Evolutionary conservation across 2,329 filamentous ascomycete species (phyloP), one percentile per base, ranked within the genome.

Genomic region (Fusarium mundagurra): DNA sequence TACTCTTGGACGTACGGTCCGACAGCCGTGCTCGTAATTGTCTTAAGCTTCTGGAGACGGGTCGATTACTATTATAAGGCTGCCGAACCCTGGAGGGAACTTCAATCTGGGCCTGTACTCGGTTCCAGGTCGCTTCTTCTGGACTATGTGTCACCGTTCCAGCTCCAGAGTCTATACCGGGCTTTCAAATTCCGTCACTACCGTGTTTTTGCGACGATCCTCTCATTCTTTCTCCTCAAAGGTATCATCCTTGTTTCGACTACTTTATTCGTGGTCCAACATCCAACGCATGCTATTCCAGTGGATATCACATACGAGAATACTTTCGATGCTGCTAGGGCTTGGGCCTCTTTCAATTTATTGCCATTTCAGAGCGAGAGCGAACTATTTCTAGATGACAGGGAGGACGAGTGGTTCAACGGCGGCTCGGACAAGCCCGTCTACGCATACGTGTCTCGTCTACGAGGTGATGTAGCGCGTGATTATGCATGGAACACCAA

Each of bases 151-250:
- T 13, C 60, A 0, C 27, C 8, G 6, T 5, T 63, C 0, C 51
- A 63, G 22, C 1, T 59, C 0, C 9, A 38, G 18, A 63, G 51
- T 1, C 4, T 63, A 3, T 17, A 9, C 6, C 39, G 1, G 0
- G 24, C 60, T 0, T 24, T 5, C 1, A 47, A 12, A 1, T 17
- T 31, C 2, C 0, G 60, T 0, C 51, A 59, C 7, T 59, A 59
- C 4, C 20, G 18, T 11, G 18, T 47, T 29, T 22, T 5, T 9
- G 13, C 44, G 4, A 29, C 45, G 0, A 29, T 47, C 0, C 0
- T 22, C 4, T 47, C 27, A 5, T 47, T 47, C 45, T 47, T 47
- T 0, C 13, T 47, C 0, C 27, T 47, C 8, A 47, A 47, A 11
- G 1, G 18, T 4, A 29, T 47, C 9, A 47, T 47, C 0, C 18